Conservation (phyloP, 108 stramenopile genomes). For the Cyclotella baltica region DNA sequence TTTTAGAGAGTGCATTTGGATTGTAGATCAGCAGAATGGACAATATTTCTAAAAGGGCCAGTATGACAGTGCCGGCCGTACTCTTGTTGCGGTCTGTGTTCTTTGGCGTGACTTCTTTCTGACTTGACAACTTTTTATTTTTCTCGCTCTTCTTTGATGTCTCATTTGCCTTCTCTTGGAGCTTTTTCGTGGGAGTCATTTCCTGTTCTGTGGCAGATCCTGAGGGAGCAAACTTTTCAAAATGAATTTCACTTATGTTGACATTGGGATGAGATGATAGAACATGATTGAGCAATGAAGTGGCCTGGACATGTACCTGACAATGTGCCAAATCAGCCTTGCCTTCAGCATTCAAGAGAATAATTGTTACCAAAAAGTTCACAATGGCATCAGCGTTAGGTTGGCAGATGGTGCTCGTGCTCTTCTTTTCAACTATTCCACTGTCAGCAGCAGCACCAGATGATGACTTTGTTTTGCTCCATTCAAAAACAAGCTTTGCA, state of each 20-base stretch:
- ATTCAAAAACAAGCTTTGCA: conserved; percentile 84
- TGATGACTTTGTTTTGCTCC: conserved; percentile 59
- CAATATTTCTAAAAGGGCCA: conserved; percentile 26
- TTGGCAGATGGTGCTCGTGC: conserved; percentile 23
- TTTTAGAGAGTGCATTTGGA: conserved; percentile 21
- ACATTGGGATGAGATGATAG: conserved; percentile 40
- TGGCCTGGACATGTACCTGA: conserved; percentile 31
- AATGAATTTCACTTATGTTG: conserved; percentile 53
- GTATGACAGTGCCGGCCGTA: background rate
- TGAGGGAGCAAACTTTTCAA: conserved; percentile 70
- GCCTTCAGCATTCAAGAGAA: conserved; percentile 77
- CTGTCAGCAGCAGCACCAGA: background rate
- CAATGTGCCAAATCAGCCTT: conserved; percentile 45
- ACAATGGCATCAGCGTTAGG: conserved; percentile 65
- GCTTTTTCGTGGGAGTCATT: conserved; percentile 12
- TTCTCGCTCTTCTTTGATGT: conserved; percentile 6
- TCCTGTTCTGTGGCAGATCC: conserved; percentile 35
- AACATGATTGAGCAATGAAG: conserved; percentile 41
- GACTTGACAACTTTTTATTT: conserved; percentile 18
- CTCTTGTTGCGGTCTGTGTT: conserved; percentile 16
- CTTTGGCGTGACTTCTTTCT: background rate
- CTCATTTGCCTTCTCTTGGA: conserved; percentile 7
- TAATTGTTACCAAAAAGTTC: conserved; percentile 86
- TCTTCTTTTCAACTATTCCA: conserved; percentile 4
- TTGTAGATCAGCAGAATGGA: conserved; percentile 29